Evolutionary conservation across 2,329 filamentous ascomycete species (phyloP).

Genomic region (Cytospora leucostoma): DNA sequence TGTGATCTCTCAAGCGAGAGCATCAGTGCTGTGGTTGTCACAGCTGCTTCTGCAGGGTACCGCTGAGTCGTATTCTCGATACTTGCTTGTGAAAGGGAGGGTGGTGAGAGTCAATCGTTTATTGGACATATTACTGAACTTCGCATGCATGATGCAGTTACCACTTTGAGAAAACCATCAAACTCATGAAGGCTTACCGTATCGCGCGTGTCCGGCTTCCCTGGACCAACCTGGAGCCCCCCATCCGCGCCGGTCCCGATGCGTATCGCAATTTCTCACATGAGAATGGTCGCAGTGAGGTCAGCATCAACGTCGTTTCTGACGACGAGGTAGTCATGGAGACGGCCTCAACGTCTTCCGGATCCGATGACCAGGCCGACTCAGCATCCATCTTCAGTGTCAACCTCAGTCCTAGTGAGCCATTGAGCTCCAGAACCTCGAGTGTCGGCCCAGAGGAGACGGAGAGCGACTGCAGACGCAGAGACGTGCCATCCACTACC

Average conservation of each 20-base stretch:
- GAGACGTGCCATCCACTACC: not conserved
- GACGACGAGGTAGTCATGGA: slow-evolving; percentile 9
- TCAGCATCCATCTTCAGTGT: slow-evolving; percentile 19
- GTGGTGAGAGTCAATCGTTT: not conserved
- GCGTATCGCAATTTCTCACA: slow-evolving; percentile 10
- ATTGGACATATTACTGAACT: slow-evolving; percentile 33
- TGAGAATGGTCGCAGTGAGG: not conserved
- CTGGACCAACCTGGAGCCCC: slow-evolving; percentile 61
- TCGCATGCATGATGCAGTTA: slow-evolving; percentile 54
- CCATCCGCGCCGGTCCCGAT: slow-evolving; percentile 43
- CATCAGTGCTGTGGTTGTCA: no score
- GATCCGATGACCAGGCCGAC: slow-evolving; percentile 10
- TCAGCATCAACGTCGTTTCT: not conserved
- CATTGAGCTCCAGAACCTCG: slow-evolving; percentile 22
- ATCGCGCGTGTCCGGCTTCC: slow-evolving; percentile 51
- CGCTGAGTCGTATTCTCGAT: not conserved
- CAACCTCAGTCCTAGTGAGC: slow-evolving; percentile 13
- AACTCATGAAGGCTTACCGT: slow-evolving; percentile 60
- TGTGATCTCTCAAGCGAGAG: no score
- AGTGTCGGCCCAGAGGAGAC: slow-evolving; percentile 6
- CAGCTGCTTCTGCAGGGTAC: no score
- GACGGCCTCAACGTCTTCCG: not conserved
- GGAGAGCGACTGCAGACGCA: slow-evolving; percentile 7
- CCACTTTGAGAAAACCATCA: slow-evolving; percentile 54
- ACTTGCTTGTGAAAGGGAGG: no score